A percentile compares a stretch with the other conserved stretches of the same genome.
Evolutionary conservation across 179 eudicot species (phyloP).

Genomic region (Actinidia arguta): DNA sequence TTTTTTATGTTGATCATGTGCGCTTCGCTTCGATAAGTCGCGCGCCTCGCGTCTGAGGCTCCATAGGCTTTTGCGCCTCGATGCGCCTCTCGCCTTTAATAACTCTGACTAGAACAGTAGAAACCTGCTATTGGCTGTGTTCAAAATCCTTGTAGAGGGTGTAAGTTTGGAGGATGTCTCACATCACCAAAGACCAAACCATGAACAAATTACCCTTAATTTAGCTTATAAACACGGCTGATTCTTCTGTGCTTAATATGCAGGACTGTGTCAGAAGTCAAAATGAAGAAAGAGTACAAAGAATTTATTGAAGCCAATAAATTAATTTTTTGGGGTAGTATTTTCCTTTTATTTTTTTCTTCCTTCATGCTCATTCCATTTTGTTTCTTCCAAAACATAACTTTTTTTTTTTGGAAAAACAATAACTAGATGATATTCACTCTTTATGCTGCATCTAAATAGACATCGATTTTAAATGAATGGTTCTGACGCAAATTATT

Average conservation of each 20-base stretch:
- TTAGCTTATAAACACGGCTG: conserved; percentile 10
- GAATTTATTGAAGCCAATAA: conserved; percentile 86
- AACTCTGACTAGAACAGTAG: too few relatives aligned
- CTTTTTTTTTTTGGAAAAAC: too few relatives aligned
- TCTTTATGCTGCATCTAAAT: too few relatives aligned
- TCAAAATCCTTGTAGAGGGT: neutral
- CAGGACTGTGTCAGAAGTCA: conserved; percentile 95
- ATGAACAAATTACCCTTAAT: neutral
- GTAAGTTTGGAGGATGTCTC: neutral
- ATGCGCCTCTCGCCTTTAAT: too few relatives aligned
- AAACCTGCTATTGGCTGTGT: neutral
- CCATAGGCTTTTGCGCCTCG: too few relatives aligned
- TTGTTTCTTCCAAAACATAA: conserved; percentile 43
- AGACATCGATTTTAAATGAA: too few relatives aligned
- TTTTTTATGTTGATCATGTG: too few relatives aligned
- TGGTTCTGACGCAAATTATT: too few relatives aligned
- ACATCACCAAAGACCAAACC: neutral
- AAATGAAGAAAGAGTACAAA: conserved; percentile 99
- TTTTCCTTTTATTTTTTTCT: neutral
- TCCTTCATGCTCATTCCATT: conserved; percentile 39
- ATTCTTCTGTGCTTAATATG: conserved; percentile 23
- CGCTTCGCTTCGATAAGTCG: too few relatives aligned
- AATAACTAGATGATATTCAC: too few relatives aligned
- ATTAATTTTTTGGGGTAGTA: conserved; percentile 52
- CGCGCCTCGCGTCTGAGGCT: too few relatives aligned